Conservation (phyloP, 768 basidiomycete species). For the Gyrodon lividus region DNA sequence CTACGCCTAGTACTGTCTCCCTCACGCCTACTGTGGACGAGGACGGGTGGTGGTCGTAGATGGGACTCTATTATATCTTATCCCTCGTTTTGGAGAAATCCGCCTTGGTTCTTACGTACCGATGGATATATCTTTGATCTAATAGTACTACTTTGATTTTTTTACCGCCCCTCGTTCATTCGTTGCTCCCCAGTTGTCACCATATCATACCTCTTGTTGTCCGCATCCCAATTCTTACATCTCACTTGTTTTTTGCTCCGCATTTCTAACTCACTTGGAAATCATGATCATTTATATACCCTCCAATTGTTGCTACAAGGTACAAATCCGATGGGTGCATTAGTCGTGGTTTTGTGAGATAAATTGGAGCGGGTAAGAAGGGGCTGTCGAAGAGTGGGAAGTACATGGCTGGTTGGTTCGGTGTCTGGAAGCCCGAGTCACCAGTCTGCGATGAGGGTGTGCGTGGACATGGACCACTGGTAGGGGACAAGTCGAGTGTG, state of each 20-base stretch:
- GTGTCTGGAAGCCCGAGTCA: too few species aligned
- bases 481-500: too few species aligned
- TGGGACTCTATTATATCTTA: neutral
- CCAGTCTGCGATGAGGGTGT: neutral
- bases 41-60: constrained; percentile 77
- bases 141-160: constrained; percentile 15
- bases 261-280: constrained; percentile 10
- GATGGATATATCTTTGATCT: constrained; percentile 19
- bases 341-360: constrained; percentile 28
- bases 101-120: constrained; percentile 7
- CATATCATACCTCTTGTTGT: constrained; percentile 18
- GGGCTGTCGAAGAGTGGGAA: constrained; percentile 5
- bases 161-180: neutral
- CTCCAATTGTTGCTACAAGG: constrained; percentile 39
- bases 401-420: neutral
- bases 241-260: constrained; percentile 13
- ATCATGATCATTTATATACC: constrained; percentile 34
- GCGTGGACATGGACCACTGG: neutral
- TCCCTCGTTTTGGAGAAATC: constrained; percentile 9
- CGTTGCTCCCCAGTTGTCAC: neutral
- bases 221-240: constrained; percentile 2
- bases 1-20: constrained; percentile 76
- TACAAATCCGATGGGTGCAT: constrained; percentile 38
- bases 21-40: constrained; percentile 65
- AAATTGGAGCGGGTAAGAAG: constrained; percentile 7